phyloP scores from a whole-genome alignment of 805 yeast species.

The Candida adriatica region DNA sequence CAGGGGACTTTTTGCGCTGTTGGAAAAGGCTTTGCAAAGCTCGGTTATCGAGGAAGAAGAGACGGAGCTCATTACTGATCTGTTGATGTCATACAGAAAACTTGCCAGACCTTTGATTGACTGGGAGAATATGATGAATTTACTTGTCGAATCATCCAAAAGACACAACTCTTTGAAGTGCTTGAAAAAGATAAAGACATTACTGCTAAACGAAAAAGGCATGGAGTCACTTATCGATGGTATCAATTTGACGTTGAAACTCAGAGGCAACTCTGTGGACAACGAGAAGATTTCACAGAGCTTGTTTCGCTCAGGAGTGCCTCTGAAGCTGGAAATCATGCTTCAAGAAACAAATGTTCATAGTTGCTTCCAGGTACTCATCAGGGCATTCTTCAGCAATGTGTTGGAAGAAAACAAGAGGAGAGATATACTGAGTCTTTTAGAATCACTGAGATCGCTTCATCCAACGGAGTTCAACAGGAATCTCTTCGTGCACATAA shows the following conservation, averaged over 20 bases:
- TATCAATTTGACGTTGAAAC: slow-evolving; percentile 3
- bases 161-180: slow-evolving; percentile 4
- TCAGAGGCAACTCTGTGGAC: slow-evolving; percentile 1
- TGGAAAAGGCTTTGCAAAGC: slow-evolving; percentile 15
- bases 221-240: slow-evolving; percentile 4
- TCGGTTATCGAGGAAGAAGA: slow-evolving; percentile 15
- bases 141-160: slow-evolving; percentile 5
- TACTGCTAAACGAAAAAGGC: neutral
- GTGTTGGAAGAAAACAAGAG: slow-evolving; percentile 5
- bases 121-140: neutral
- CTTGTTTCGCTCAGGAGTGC: slow-evolving; percentile 4
- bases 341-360: slow-evolving; percentile 12
- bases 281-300: slow-evolving; percentile 1
- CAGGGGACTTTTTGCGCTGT: slow-evolving; percentile 20
- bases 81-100: slow-evolving; percentile 6
- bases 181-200: slow-evolving; percentile 7
- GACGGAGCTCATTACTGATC: slow-evolving; percentile 11
- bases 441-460: slow-evolving; percentile 18
- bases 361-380: slow-evolving; percentile 17
- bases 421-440: slow-evolving; percentile 10
- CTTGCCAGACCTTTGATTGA: slow-evolving; percentile 1
- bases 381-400: slow-evolving; percentile 16
- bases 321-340: slow-evolving; percentile 10
- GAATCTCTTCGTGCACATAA: slow-evolving; percentile 21
- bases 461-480: slow-evolving; percentile 22